Evolutionary conservation across 768 basidiomycete species (phyloP), one percentile per base, ranked within the genome.

Genomic region (Goffeauzyma gilvescens): DNA sequence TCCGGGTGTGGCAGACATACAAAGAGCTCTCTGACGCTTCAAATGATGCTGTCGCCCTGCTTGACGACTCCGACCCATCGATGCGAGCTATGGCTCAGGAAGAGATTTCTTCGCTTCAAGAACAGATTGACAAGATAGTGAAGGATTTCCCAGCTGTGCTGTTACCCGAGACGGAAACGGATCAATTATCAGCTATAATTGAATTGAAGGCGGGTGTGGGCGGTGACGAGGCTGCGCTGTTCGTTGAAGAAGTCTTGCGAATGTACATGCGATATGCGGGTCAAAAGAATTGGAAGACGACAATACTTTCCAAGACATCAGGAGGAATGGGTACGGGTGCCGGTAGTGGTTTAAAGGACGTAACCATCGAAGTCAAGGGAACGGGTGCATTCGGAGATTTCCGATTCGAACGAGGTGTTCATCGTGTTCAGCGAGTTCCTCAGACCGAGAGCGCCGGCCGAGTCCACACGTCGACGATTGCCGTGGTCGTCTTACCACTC

Each of bases 151-250:
- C 85, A 0, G 51, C 70, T 0, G 70, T 86, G 2, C 74, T 90
- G 44, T 69, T 82, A 2, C 85, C 83, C 0, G 66, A 75, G 0
- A 81, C 81, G 0, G 50, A 70, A 3, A 84, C 83, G 1, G 65
- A 67, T 0, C 61, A 71, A 2, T 67, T 83, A 13, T 79, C 80
- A 8, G 84, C 83, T 2, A 68, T 95, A 38, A 66, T 98, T 48
- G 90, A 96, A 54, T 67, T 96, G 36, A 90, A 90, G 55, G 75
- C 86, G 0, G 90, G 87, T 13, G 84, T 87, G 0, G 90, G 90
- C 0, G 90, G 90, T 0, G 76, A 78, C 0, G 90, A 98, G 60
- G 72, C 87, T 2, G 73, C 75, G 15, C 68, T 93, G 0, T 96
- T 95, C 52, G 68, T 81, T 2, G 71, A 66, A 1, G 79, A 89